Base-by-base conservation (phyloP, 1,139 yeast species). In the Zygoascus hellenicus region DNA sequence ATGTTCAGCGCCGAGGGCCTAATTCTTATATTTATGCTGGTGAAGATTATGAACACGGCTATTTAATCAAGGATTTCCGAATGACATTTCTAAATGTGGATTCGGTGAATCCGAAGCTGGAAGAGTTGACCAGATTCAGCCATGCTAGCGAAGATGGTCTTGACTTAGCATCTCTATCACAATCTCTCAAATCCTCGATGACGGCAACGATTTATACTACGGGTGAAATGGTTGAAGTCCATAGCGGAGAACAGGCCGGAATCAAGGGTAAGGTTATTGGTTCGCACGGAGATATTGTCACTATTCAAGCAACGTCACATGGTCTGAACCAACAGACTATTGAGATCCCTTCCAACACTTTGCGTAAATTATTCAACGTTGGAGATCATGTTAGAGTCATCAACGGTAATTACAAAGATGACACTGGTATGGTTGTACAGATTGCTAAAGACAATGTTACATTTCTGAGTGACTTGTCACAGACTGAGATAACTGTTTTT, bases 331-430 rank as follows among this genome's bases (percentile, higher is more conserved):
- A 71, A 54, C 68, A 74, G 54, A 69, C 75, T 48, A 68, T 82
- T 49, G 86, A 81, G 58, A 85, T 90, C 42, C 97, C 97, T 22
- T 77, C 83, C 3, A 75, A 77, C 45, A 85, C 88, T 55, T 73
- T 92, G 60, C 79, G 97, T 61, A 92, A 92, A 64, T 80, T 86
- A 45, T 92, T 92, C 66, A 70, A 77, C 46, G 81, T 89, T 46
- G 98, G 98, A 74, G 98, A 92, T 65, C 97, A 92, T 63, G 96
- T 94, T 13, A 81, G 96, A 51, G 95, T 92, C 29, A 78, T 87
- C 42, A 87, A 83, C 62, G 98, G 98, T 61, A 88, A 84, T 61
- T 95, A 88, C 65, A 74, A 81, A 48, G 97, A 90, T 59, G 97
- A 90, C 61, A 87, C 96, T 22, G 98, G 98, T 68, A 77, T 92